Base-by-base conservation (phyloP, 176 grass and related monocot genomes). In the Oryza brachyantha region DNA sequence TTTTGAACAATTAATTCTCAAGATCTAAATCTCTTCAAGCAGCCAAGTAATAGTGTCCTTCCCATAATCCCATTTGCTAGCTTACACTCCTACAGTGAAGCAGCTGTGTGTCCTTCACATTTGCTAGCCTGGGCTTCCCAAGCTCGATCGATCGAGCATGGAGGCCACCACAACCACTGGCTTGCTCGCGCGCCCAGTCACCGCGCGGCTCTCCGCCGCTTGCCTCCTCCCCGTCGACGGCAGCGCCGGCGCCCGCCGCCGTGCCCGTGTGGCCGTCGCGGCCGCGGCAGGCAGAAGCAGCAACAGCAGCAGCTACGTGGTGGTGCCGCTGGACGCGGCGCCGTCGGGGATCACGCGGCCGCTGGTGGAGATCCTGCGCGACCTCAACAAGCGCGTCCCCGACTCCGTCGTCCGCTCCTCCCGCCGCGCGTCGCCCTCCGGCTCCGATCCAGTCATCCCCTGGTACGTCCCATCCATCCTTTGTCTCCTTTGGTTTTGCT, bases 361-460 rank as follows among this genome's bases (percentile, higher is more conserved):
- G 45, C 86, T 97, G 45, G 93, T 93, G 24, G 93, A 97, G 85
- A 97, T 97, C 85, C 86, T 97, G 43, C 90, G 93, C 59, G 93
- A 97, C 81, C 88, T 97, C 80, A 97, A 97, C 90, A 97, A 97
- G 87, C 90, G 93, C 64, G 90, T 97, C 11, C 93, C 93, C 19
- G 90, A 97, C 78, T 79, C 89, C 77, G 90, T 93, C 71, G 85
- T n/a, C n/a, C 70, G 70, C 3, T 1, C 76, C 3, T 79, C 80
- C 19, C 52, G 70, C 28, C 81, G 86, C 63, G 26, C 63, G 29
- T 84, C 75, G 54, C 62, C 81, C 14, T 84, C 81, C 55, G 86
- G 75, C 14, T 84, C 81, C 55, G 86, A 80, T 66, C 76, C 86
- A 69, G 81, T 75, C 67, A 64, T 97, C 45, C 85, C 93, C 1